Percentiles rank a stretch among this genome's conserved stretches.
Evolutionary conservation across 164 flowering plant genomes (phyloP).

Genomic region (Umbilicus rupestris): DNA sequence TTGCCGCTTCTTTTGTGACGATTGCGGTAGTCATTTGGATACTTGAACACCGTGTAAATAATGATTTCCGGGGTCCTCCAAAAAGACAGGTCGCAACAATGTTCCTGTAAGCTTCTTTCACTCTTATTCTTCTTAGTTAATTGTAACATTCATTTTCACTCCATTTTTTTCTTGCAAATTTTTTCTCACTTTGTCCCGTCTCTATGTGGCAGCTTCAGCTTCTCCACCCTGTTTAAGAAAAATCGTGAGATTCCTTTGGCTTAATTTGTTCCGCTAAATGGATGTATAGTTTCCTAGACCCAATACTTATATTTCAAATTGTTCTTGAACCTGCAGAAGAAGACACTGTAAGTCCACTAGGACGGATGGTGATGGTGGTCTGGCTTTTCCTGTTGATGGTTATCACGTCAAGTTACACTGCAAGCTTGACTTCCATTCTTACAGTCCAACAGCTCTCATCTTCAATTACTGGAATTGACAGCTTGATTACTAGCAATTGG

Average conservation of each 20-base stretch:
- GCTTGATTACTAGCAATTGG: conserved; percentile 42
- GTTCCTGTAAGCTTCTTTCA: conserved; percentile 36
- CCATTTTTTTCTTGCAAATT: neutral
- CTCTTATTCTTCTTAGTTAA: neutral
- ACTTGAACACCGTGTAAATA: conserved; percentile 72
- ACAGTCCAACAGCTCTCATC: conserved; percentile 71
- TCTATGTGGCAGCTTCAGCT: conserved; percentile 65
- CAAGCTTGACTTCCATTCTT: conserved; percentile 77
- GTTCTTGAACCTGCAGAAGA: conserved; percentile 36
- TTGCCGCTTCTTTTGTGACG: conserved; percentile 52
- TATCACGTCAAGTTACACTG: conserved; percentile 69
- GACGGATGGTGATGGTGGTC: conserved; percentile 61
- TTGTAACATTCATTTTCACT: neutral
- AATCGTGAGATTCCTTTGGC: conserved; percentile 41
- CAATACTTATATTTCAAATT: neutral
- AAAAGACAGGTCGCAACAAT: conserved; percentile 55
- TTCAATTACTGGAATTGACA: conserved; percentile 59
- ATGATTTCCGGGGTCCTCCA: conserved; percentile 74
- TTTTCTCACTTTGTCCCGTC: neutral
- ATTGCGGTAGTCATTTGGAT: conserved; percentile 68
- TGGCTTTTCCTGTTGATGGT: conserved; percentile 79
- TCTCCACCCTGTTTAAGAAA: conserved; percentile 70
- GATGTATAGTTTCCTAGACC: neutral
- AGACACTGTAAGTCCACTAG: conserved; percentile 48
- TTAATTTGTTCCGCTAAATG: neutral